phyloP scores from a whole-genome alignment of 139 green algal genomes.

The Chlorella ohadii region DNA sequence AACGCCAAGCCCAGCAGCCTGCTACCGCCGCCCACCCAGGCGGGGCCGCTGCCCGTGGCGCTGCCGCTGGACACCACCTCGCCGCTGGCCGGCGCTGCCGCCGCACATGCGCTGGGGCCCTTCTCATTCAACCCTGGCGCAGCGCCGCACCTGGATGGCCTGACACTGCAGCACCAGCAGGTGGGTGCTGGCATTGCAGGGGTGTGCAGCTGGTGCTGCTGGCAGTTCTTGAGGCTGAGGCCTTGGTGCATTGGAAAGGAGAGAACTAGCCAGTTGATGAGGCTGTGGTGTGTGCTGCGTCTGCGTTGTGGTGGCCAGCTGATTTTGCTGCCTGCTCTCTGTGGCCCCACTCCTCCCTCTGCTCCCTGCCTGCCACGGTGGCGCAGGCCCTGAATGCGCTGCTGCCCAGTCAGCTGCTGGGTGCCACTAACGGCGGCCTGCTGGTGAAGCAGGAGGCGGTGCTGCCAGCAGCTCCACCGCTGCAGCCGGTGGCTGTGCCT shows the following conservation, averaged over 20 bases:
- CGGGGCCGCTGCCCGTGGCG: background rate
- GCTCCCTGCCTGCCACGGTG: background rate
- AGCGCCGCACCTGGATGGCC: background rate
- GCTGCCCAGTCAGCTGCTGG: background rate
- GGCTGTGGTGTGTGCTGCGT: too few relatives aligned
- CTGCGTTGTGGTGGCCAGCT: too few relatives aligned
- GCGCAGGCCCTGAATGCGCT: background rate
- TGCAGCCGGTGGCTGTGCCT: background rate
- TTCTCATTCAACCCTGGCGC: background rate
- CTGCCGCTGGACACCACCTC: slow-evolving; percentile 16
- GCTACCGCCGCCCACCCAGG: slow-evolving; percentile 23
- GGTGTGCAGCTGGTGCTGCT: too few relatives aligned
- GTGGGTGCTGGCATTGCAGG: background rate
- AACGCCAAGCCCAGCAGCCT: slow-evolving; percentile 34
- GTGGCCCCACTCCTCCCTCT: background rate
- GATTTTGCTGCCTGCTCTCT: too few relatives aligned
- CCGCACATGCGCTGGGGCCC: background rate
- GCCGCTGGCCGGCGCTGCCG: background rate
- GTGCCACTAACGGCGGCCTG: too few relatives aligned
- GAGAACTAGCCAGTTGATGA: too few relatives aligned
- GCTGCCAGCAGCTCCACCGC: background rate
- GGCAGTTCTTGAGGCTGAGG: too few relatives aligned
- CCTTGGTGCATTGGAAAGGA: too few relatives aligned
- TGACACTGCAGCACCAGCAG: slow-evolving; percentile 24
- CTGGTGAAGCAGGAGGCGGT: background rate